A percentile compares a stretch with the other conserved stretches of the same genome.
These are phyloP conservation scores for Medicago arabica DNA, from an alignment of 306 rosid genomes.

Conservation along the genomic window DNA sequence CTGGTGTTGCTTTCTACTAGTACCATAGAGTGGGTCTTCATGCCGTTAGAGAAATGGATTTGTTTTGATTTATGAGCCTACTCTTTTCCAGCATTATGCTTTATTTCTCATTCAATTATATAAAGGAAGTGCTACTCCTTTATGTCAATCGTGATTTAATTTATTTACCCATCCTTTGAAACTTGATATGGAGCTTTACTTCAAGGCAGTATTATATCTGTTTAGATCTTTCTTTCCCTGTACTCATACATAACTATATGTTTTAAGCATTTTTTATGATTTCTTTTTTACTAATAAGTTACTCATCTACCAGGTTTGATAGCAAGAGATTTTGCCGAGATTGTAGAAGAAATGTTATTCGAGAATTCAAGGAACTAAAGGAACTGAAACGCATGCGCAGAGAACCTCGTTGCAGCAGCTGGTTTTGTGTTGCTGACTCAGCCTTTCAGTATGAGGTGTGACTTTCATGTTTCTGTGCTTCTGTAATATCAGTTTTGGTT, in stretches of 20 bases:
- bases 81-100: conserved; percentile 14
- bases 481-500: conserved; percentile 32
- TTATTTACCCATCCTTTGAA: conserved; percentile 36
- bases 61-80: conserved; percentile 10
- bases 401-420: conserved; percentile 96
- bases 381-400: conserved; percentile 93
- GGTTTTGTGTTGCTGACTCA: conserved; percentile 98
- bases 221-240: conserved; percentile 30
- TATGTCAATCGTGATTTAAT: conserved; percentile 21
- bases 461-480: conserved; percentile 45
- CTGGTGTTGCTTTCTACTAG: conserved; percentile 35
- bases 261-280: conserved; percentile 25
- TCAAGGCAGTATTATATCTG: conserved; percentile 22
- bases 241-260: neutral
- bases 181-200: conserved; percentile 15
- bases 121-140: conserved; percentile 19
- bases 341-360: conserved; percentile 96
- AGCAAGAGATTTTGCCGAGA: conserved; percentile 99
- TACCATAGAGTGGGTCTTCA: conserved; percentile 33
- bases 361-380: conserved; percentile 98
- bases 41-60: conserved; percentile 5
- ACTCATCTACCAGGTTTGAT: conserved; percentile 77
- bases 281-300: conserved; percentile 42
- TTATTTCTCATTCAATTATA: conserved; percentile 36
- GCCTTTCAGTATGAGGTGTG: conserved; percentile 95